Percentiles rank a stretch among this genome's conserved stretches.
Conservation (phyloP, 805 yeast species). For the Lipomyces starkeyi region DNA sequence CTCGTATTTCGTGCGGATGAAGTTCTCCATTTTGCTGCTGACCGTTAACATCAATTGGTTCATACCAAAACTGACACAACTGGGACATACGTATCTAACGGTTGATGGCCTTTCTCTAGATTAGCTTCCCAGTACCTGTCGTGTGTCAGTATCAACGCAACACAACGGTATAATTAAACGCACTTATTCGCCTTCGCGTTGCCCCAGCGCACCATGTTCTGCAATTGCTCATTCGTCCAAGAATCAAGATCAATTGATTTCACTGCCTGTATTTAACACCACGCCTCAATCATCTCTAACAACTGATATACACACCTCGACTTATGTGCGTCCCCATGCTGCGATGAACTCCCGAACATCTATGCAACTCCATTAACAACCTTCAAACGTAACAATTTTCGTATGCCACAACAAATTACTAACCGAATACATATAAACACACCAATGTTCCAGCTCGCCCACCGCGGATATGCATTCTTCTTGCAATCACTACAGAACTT, state of each 20-base stretch:
- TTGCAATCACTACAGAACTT: constrained; percentile 91
- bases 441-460: constrained; percentile 98
- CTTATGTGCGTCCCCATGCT: constrained; percentile 95
- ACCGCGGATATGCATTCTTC: constrained; percentile 84
- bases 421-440: constrained; percentile 80
- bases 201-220: constrained; percentile 84
- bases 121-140: constrained; percentile 76
- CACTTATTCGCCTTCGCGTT: constrained; percentile 71
- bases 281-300: background rate
- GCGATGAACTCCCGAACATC: constrained; percentile 95
- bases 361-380: constrained; percentile 30
- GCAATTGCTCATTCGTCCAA: constrained; percentile 93
- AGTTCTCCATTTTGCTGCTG: constrained; percentile 75
- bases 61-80: background rate
- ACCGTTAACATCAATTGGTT: background rate
- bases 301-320: constrained; percentile 48
- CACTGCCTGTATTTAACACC: constrained; percentile 50
- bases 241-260: constrained; percentile 93
- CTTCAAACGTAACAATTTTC: background rate
- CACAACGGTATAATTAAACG: constrained; percentile 8
- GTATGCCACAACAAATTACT: constrained; percentile 7
- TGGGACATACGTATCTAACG: constrained; percentile 60
- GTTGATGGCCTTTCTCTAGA: constrained; percentile 71
- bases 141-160: background rate
- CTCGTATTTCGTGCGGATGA: constrained; percentile 91